Conservation (phyloP, 2,329 filamentous ascomycete genomes). For the Cordyceps cicadae region DNA sequence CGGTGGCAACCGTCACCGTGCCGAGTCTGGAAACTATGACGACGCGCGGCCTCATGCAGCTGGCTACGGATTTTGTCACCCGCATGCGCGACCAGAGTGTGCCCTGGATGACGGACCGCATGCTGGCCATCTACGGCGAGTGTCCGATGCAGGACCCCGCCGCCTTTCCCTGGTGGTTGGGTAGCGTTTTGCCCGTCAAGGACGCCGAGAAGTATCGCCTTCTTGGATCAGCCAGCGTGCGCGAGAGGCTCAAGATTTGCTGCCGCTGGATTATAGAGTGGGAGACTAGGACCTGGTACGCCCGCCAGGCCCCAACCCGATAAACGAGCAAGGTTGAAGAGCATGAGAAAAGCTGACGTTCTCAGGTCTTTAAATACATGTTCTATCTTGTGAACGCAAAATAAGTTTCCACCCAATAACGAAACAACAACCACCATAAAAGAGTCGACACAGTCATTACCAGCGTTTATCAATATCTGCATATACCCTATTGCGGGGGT, state of each 20-base stretch:
- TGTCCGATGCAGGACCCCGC: conserved; percentile 63
- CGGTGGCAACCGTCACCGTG: background rate
- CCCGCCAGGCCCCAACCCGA: conserved; percentile 1
- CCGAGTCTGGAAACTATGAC: conserved; percentile 41
- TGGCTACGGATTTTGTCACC: conserved; percentile 58
- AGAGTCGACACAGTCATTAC: background rate
- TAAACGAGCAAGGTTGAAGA: background rate
- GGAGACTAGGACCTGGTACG: conserved; percentile 64
- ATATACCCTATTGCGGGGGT: background rate
- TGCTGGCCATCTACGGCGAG: conserved; percentile 67
- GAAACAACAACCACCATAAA: background rate
- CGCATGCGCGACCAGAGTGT: conserved; percentile 61
- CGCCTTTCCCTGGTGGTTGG: conserved; percentile 85
- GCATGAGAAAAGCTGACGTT: background rate
- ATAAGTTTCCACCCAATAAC: background rate
- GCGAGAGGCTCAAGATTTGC: conserved; percentile 75
- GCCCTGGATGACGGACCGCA: conserved; percentile 65
- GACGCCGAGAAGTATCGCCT: conserved; percentile 74
- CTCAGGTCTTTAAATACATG: conserved; percentile 1
- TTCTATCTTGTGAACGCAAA: background rate
- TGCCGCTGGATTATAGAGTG: conserved; percentile 69
- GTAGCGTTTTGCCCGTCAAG: conserved; percentile 67
- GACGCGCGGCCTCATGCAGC: conserved; percentile 60
- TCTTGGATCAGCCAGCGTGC: conserved; percentile 63
- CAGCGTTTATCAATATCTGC: background rate